Percentiles rank a stretch among this genome's conserved stretches.
phyloP scores from a whole-genome alignment of 108 stramenopile species.

The Cyclotella cryptica region DNA sequence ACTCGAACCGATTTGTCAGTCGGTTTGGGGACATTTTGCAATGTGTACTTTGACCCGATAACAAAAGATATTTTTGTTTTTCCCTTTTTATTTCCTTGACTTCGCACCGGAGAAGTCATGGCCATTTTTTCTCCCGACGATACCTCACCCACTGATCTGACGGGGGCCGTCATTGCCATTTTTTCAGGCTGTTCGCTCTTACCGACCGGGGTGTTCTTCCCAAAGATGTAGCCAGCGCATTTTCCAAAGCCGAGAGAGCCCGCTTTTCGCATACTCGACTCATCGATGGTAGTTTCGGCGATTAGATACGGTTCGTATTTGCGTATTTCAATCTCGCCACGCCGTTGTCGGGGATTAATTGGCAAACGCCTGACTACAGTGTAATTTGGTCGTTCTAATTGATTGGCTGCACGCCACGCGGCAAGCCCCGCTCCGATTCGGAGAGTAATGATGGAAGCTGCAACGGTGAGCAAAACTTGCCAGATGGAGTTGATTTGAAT shows the following conservation, averaged over 20 bases:
- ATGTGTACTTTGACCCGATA: constrained; percentile 64
- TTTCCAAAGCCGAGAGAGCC: constrained; percentile 53
- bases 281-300: constrained; percentile 65
- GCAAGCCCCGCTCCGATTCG: constrained; percentile 59
- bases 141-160: constrained; percentile 40
- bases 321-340: constrained; percentile 59
- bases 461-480: constrained; percentile 17
- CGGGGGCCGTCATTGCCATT: constrained; percentile 70
- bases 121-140: constrained; percentile 58
- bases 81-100: constrained; percentile 26
- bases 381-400: constrained; percentile 63
- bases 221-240: constrained; percentile 75
- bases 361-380: constrained; percentile 51
- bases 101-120: constrained; percentile 70
- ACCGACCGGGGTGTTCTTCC: constrained; percentile 52
- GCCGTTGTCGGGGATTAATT: neutral
- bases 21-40: constrained; percentile 66
- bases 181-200: constrained; percentile 30
- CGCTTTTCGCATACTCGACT: constrained; percentile 52
- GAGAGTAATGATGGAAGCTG: constrained; percentile 33
- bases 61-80: constrained; percentile 70
- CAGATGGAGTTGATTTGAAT: constrained; percentile 10
- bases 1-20: constrained; percentile 54
- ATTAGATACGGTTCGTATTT: constrained; percentile 71
- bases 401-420: constrained; percentile 58